A percentile compares a stretch with the other conserved stretches of the same genome.
Evolutionary conservation across 2,329 filamentous ascomycete genomes (phyloP).

Genomic region (Thelonectria blattea): DNA sequence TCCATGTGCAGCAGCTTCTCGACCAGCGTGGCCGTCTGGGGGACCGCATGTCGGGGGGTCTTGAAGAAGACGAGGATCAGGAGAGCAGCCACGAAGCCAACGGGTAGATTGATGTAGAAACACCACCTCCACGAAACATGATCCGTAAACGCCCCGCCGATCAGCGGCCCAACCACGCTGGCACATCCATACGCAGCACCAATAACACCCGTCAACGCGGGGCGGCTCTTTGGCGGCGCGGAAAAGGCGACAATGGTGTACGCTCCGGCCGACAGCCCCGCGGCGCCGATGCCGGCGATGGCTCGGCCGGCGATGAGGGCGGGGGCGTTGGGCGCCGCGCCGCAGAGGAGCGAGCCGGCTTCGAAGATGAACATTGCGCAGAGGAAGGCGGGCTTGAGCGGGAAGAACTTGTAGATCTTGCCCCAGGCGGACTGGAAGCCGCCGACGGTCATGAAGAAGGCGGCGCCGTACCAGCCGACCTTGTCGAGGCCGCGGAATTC

Average conservation of each 20-base stretch:
- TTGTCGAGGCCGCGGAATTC: constrained; percentile 58
- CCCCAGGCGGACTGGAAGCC: constrained; percentile 53
- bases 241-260: constrained; percentile 35
- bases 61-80: constrained; percentile 2
- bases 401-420: constrained; percentile 58
- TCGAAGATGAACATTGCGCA: constrained; percentile 57
- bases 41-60: background rate
- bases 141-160: constrained; percentile 3
- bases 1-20: constrained; percentile 10
- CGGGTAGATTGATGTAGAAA: constrained; percentile 8
- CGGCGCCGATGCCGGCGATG: constrained; percentile 52
- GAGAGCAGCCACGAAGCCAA: background rate
- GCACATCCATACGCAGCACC: background rate
- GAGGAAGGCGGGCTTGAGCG: constrained; percentile 57
- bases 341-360: constrained; percentile 58
- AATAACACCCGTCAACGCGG: background rate
- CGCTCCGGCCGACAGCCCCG: constrained; percentile 55
- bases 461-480: constrained; percentile 64
- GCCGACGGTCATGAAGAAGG: constrained; percentile 57
- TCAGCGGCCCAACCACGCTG: constrained; percentile 1
- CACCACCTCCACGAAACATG: constrained; percentile 2
- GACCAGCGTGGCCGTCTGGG: background rate
- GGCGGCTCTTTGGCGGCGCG: background rate
- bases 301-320: constrained; percentile 59
- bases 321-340: constrained; percentile 51